phyloP scores from a whole-genome alignment of 306 rosid genomes.

The Prunus davidiana region DNA sequence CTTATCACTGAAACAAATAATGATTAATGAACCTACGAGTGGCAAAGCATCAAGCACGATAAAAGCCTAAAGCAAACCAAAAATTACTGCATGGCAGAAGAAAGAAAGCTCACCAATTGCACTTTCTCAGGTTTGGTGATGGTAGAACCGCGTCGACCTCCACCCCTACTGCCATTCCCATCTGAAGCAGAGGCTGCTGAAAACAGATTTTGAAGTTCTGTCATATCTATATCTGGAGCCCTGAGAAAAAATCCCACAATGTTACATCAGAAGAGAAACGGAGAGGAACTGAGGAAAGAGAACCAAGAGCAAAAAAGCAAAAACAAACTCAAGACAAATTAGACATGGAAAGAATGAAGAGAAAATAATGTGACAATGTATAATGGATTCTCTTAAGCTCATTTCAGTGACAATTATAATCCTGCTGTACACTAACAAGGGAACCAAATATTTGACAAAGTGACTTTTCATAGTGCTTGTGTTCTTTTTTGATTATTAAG shows the following conservation, averaged over 20 bases:
- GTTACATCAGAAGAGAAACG: slow-evolving; percentile 30
- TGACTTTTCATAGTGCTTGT: slow-evolving; percentile 3
- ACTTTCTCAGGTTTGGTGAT: slow-evolving; percentile 90
- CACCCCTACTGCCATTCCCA: slow-evolving; percentile 55
- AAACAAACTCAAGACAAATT: slow-evolving; percentile 9
- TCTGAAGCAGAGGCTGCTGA: slow-evolving; percentile 91
- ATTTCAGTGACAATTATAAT: background rate
- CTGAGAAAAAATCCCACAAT: slow-evolving; percentile 41
- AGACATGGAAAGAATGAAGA: background rate
- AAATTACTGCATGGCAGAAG: background rate
- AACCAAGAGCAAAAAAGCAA: background rate
- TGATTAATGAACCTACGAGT: background rate
- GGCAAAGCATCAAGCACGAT: background rate
- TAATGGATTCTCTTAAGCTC: slow-evolving; percentile 5
- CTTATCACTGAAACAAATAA: background rate
- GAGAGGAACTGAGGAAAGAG: slow-evolving; percentile 2
- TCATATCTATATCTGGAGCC: slow-evolving; percentile 96
- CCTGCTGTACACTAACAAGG: background rate
- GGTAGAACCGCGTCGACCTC: slow-evolving; percentile 81
- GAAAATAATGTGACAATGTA: background rate
- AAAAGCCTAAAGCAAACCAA: background rate
- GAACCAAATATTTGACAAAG: background rate
- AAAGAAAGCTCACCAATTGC: slow-evolving; percentile 67
- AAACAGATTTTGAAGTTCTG: slow-evolving; percentile 95
- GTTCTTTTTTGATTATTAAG: background rate